Conservation (phyloP, 1,284 basidiomycete species). For the Ceratobasidium sp. region DNA sequence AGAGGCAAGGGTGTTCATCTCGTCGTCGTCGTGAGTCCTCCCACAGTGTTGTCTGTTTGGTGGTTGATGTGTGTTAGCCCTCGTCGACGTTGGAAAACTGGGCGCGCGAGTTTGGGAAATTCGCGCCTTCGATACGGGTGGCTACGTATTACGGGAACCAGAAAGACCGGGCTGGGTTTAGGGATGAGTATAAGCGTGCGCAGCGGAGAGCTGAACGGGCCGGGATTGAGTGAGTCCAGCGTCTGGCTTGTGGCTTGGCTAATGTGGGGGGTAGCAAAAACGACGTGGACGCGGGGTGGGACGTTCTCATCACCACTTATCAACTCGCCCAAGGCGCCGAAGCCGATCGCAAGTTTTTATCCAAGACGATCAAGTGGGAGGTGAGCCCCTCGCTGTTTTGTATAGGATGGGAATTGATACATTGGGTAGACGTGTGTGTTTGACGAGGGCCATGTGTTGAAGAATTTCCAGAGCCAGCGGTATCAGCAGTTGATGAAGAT, state of each 20-base stretch:
- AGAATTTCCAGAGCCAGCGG: constrained; percentile 95
- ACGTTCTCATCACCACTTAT: constrained; percentile 96
- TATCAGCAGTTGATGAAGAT: constrained; percentile 90
- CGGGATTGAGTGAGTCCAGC: constrained; percentile 9
- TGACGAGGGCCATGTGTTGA: constrained; percentile 95
- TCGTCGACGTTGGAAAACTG: constrained; percentile 97
- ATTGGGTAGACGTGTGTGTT: constrained; percentile 78
- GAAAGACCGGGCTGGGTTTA: constrained; percentile 80
- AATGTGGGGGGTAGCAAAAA: constrained; percentile 55
- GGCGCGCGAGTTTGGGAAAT: constrained; percentile 93
- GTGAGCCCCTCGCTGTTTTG: constrained; percentile 53
- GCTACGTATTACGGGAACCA: constrained; percentile 94
- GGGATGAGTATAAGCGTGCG: constrained; percentile 60
- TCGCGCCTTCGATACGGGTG: constrained; percentile 86
- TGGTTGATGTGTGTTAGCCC: constrained; percentile 51
- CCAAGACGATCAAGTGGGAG: constrained; percentile 86
- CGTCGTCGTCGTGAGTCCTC: constrained; percentile 85
- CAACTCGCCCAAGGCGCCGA: constrained; percentile 89
- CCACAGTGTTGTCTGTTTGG: constrained; percentile 12
- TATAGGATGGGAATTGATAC: background rate
- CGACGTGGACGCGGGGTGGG: constrained; percentile 69
- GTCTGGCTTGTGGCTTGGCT: background rate
- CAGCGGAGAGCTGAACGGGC: constrained; percentile 42
- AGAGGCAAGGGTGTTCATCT: constrained; percentile 86
- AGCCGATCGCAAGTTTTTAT: constrained; percentile 88